Percentiles rank a stretch among this genome's conserved stretches.
Conservation (phyloP, 2,329 filamentous ascomycete genomes). For the Fusarium phyllophilum region DNA sequence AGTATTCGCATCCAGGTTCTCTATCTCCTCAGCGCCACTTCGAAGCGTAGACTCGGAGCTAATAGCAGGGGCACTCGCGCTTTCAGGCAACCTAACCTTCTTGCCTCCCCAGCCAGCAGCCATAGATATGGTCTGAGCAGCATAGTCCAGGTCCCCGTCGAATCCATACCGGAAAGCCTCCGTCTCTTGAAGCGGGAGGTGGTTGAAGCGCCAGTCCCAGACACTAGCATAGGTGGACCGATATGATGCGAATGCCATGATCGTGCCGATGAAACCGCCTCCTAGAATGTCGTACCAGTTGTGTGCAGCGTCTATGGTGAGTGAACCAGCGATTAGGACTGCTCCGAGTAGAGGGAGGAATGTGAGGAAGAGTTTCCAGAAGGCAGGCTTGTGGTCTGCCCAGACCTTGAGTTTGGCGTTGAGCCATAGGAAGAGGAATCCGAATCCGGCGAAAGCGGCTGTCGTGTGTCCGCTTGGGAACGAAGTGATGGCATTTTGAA, state of each 20-base stretch:
- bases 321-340: conserved; percentile 66
- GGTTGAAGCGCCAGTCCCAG: conserved; percentile 75
- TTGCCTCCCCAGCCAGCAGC: conserved; percentile 44
- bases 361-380: conserved; percentile 72
- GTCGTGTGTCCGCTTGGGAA: conserved; percentile 77
- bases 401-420: conserved; percentile 79
- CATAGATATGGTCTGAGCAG: conserved; percentile 38
- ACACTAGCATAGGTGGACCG: conserved; percentile 73
- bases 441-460: conserved; percentile 70
- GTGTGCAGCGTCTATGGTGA: conserved; percentile 74
- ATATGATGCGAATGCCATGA: conserved; percentile 71
- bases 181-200: conserved; percentile 67
- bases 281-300: conserved; percentile 77
- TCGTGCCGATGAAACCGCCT: conserved; percentile 70
- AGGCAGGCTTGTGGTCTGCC: conserved; percentile 70
- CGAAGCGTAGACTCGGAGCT: conserved; percentile 20
- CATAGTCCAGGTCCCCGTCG: conserved; percentile 28
- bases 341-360: conserved; percentile 70
- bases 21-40: conserved; percentile 33
- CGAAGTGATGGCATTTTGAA: conserved; percentile 70
- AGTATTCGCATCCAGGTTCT: conserved; percentile 24
- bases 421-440: conserved; percentile 73
- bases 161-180: conserved; percentile 46
- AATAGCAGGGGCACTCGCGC: conserved; percentile 7
- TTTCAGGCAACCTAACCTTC: conserved; percentile 27